Base-by-base conservation (phyloP, 1,284 basidiomycete genomes). In the Cerrena zonata region DNA sequence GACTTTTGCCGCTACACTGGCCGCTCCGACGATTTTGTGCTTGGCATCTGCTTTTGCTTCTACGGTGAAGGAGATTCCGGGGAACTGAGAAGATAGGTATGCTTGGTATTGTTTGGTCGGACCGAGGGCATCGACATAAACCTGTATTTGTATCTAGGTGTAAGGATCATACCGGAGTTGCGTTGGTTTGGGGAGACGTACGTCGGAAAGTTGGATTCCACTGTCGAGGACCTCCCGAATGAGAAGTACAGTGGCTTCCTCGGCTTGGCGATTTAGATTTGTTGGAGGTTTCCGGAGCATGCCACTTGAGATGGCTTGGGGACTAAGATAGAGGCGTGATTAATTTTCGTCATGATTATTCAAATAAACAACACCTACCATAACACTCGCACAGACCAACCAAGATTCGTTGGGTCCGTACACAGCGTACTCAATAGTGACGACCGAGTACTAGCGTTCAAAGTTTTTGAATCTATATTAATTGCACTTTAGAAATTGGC, bases 11-110 rank as follows among this genome's bases (percentile, higher is more conserved):
- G 94, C 91, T 26, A 99, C 92, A 65, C 90, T 94, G 2, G 95
- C 96, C 4, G 95, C 95, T 19, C 93, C 90, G 50, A 99, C 96
- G 55, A 99, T 94, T 61, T 94, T 96, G 77, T 86, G 99, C 58
- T 93, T 85, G 18, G 88, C 88, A 66, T 99, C 95, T 13, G 95
- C 95, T 70, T 99, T 98, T 24, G 84, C 84, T 18, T 87, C 83
- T 12, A 99, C 95, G 0, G 90, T 94, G 66, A 98, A 94, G 39
- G 77, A 72, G 56, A 95, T 87, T 2, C 81, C 82, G 0, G 91
- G 89, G 66, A 96, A 97, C 41, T 84, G 65, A 7, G 76, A 75
- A 7, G 88, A 85, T 3, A 97, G 79, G 58, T 87, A 86, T 18
- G 79, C 76, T 68, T 94, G 80, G 69, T 96, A 98, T 41, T 86